These are phyloP conservation scores for Bjerkandera adusta DNA, from an alignment of 1,284 basidiomycete species.

Conservation along the genomic window DNA sequence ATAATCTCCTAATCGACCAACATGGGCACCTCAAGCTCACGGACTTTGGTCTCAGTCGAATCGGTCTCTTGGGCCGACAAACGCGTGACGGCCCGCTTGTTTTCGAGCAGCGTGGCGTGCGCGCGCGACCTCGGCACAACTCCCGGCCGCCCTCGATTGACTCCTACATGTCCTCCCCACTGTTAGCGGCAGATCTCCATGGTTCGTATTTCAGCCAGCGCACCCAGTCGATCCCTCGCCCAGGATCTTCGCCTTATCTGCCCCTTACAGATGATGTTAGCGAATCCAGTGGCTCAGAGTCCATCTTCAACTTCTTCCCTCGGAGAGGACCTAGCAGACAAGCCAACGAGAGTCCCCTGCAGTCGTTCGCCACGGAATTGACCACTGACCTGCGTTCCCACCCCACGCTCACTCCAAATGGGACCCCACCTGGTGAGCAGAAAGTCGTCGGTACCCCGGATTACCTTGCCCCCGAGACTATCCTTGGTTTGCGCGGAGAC, in stretches of 20 bases:
- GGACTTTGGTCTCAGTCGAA: constrained; percentile 96
- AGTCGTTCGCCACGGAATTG: constrained; percentile 79
- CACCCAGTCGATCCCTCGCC: constrained; percentile 52
- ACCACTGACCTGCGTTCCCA: constrained; percentile 77
- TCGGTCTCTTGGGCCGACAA: constrained; percentile 96
- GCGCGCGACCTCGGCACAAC: constrained; percentile 56
- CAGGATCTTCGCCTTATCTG: constrained; percentile 63
- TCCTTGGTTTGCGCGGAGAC: constrained; percentile 93
- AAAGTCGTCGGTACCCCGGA: constrained; percentile 97
- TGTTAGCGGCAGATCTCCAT: constrained; percentile 55
- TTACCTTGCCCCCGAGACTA: constrained; percentile 95
- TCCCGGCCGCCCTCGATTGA: constrained; percentile 82
- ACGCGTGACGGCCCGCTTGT: constrained; percentile 73
- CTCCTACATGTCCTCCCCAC: constrained; percentile 74
- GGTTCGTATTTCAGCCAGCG: constrained; percentile 82
- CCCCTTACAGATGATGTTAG: constrained; percentile 73
- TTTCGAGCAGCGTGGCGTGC: constrained; percentile 39
- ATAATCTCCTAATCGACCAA: constrained; percentile 95
- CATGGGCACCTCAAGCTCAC: constrained; percentile 97
- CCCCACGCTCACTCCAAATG: constrained; percentile 45
- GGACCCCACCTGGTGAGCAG: constrained; percentile 79
- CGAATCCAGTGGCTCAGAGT: constrained; percentile 88
- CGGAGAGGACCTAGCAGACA: constrained; percentile 39
- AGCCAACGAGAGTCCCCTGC: constrained; percentile 70
- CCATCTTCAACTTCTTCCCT: constrained; percentile 55